Evolutionary conservation across 805 yeast species (phyloP).

Genomic region (Candida insectorum): DNA sequence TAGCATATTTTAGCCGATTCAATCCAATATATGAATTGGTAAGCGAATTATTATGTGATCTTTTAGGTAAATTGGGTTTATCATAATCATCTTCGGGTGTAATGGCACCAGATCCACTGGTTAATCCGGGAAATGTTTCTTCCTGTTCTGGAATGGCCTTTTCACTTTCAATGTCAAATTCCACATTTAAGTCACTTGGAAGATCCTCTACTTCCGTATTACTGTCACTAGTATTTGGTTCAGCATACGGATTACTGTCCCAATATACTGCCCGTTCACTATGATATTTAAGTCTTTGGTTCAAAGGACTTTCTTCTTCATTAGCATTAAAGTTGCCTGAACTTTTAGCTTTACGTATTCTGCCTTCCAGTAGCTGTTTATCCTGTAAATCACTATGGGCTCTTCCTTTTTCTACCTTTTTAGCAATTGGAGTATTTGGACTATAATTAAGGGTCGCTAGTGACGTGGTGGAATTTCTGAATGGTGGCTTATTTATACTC

Average conservation of each 20-base stretch:
- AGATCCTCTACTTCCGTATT: neutral
- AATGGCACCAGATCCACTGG: neutral
- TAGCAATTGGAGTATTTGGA: constrained; percentile 2
- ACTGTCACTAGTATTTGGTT: no score
- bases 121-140: no score
- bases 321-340: constrained; percentile 28
- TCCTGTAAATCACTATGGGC: constrained; percentile 5
- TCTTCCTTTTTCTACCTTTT: neutral
- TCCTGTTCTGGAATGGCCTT: no score
- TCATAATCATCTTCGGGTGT: constrained; percentile 12
- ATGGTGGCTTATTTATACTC: neutral
- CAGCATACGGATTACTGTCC: constrained; percentile 25
- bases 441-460: constrained; percentile 11
- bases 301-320: constrained; percentile 10
- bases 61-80: constrained; percentile 33
- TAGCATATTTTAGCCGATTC: constrained; percentile 32
- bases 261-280: constrained; percentile 21
- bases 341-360: constrained; percentile 28
- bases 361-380: constrained; percentile 7
- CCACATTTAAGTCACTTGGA: neutral
- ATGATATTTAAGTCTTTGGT: constrained; percentile 10
- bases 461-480: constrained; percentile 10
- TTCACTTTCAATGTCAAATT: no score
- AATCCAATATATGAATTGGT: constrained; percentile 37
- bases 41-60: constrained; percentile 23